Base-by-base conservation (phyloP, 352 stramenopile species). In the Aphanomyces astaci region DNA sequence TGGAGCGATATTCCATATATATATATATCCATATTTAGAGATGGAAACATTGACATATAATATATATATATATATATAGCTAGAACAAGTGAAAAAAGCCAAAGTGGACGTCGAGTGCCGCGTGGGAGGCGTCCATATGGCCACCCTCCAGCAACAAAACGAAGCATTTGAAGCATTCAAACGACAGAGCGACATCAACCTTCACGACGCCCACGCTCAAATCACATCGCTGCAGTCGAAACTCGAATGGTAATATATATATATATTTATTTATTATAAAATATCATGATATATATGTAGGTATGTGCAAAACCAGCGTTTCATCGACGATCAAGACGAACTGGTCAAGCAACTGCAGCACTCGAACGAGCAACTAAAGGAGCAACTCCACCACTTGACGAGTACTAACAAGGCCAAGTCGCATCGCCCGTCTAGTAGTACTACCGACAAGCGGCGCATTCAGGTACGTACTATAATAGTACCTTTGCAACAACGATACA, bases 321-420 rank as follows among this genome's bases (percentile, higher is more conserved):
- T 92, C n/a, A 60, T 93, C 2, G 84, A 94, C 31, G 82, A 84
- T 9, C 84, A 94, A 64, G 84, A 94, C 43, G 81, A 84, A 10
- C 73, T 84, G 25, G 32, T 90, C n/a, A 68, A 62, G 28, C 67
- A 68, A 5, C 68, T 90, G 17, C 71, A 51, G 45, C 56, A 27
- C 63, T 22, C 60, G 78, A 78, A 73, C n/a, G 49, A 66, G 1
- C 55, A 80, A 11, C 30, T 49, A 0, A 54, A 63, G 17, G 49
- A 75, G n/a, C 11, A 31, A 10, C 39, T 73, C 22, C 56, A 48
- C 19, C 27, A 48, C 39, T 17, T 10, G 30, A 19, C 57, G 17
- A 64, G 48, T 39, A 22, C 17, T 10, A 64, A 31, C 7, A 4
- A 2, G 39, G 43, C 32, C 45, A 43, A 57, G 33, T 13, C 28